Base-by-base conservation (phyloP, 163 green algal genomes). In the Trebouxia gelatinosa region DNA sequence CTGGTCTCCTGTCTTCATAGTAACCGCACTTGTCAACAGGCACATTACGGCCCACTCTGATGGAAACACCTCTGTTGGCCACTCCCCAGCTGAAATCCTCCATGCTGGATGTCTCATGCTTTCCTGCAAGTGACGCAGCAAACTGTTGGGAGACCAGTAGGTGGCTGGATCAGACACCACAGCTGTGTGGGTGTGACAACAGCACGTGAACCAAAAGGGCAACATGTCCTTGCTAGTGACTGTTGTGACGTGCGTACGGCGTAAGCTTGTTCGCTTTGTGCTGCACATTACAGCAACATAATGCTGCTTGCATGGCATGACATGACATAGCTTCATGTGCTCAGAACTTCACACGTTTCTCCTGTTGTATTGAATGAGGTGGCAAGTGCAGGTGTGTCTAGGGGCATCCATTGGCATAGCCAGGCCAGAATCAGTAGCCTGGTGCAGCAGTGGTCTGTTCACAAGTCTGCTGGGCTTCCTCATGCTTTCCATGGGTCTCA, bases 81-180 rank as follows among this genome's bases (percentile, higher is more conserved):
- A 99, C 94, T 75, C 96, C 96, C 91, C 91, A 99, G 68, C 68
- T 87, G 87, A 98, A 99, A 88, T 95, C 91, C 78, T 97, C 83
- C 79, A 99, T 98, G 84, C 81, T 91, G 77, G 85, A 93, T 0
- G 96, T 99, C 94, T 97, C 92, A 82, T 96, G 90, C 85, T 92
- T 92, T 82, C 92, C 84, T 85, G 58, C 68, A 76, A 59, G 2
- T 2, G 48, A 2, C 26, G 48, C 48, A 59, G 48, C n/a, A n/a
- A n/a, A n/a, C n/a, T n/a, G 51, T 37, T 32, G 31, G 58, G 68
- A 6, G 28, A n/a, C n/a, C n/a, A n/a, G n/a, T n/a, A n/a, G n/a
- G n/a, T n/a, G n/a, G n/a, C n/a, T n/a, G n/a, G n/a, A n/a, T n/a
- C n/a, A n/a, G n/a, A 50, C 11, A 29, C 11, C 65, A 74, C 7